Evolutionary conservation across 2,329 filamentous ascomycete species (phyloP), one percentile per base, ranked within the genome.

Genomic region (Plectosphaerella cucumerina): DNA sequence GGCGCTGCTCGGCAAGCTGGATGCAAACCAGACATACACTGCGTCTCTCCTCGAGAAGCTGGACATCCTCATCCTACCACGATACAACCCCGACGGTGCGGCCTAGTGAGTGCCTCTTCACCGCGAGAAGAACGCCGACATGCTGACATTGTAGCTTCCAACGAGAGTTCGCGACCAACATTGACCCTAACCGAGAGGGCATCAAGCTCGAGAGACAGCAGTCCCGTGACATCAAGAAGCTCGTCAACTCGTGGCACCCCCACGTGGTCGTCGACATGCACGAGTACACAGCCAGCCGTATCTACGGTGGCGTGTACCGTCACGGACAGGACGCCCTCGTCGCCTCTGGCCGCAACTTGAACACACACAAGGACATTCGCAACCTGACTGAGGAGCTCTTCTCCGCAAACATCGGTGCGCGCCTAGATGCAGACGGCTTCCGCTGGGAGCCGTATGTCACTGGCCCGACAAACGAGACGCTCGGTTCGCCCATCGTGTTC

Each of bases 41-140:
- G 49, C 53, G 0, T 61, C 58, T 1, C 50, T 64, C 2, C 44
- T 64, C 1, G 56, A 61, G 4, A 60, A 59, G 34, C 56, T 64
- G 53, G 62, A 64, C 17, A 64, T 64, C 10, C 49, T 62, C 39
- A 49, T 64, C 11, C 55, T 64, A 15, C 59, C 62, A 2, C 59
- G 62, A 1, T 64, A 63, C 18, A 64, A 64, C n/a, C 59, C 60
- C 1, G 62, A 64, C 14, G 62, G 62, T 5, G 61, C 64, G 0
- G 53, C 58, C 0, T 62, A 60, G 39, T 42, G 20, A 12, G 39
- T 18, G 5, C 6, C 17, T 6, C 31, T 42, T 6, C 15, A 37
- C 20, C 39, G 5, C 35, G 35, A 39, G 12, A 18, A 18, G 17
- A 17, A 18, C 39, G 2, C 6, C 10, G 17, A 6, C 3, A 20